These are phyloP conservation scores for Leishmania martiniquensis DNA, from an alignment of 208 protist genomes.

Conservation along the genomic window DNA sequence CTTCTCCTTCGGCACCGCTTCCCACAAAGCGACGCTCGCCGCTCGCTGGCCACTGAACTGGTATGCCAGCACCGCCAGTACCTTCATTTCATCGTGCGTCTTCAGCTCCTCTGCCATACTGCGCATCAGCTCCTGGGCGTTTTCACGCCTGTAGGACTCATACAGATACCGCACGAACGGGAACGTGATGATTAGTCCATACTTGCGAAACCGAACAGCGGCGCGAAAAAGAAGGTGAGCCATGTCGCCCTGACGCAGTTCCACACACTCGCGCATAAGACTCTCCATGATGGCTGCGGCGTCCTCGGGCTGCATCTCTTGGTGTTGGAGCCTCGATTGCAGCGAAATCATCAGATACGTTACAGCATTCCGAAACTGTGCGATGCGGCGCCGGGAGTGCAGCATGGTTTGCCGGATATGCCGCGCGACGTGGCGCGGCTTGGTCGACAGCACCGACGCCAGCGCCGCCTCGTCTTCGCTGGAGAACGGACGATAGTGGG, in stretches of 20 bases:
- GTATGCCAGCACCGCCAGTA: slow-evolving; percentile 77
- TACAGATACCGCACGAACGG: slow-evolving; percentile 78
- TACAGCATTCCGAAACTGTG: slow-evolving; percentile 90
- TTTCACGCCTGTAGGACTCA: slow-evolving; percentile 83
- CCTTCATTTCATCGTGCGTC: slow-evolving; percentile 47
- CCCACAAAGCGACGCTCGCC: slow-evolving; percentile 47
- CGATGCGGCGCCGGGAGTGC: slow-evolving; percentile 65
- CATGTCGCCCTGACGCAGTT: slow-evolving; percentile 90
- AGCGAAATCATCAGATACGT: slow-evolving; percentile 92
- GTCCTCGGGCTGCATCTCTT: slow-evolving; percentile 67
- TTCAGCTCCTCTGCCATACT: slow-evolving; percentile 86
- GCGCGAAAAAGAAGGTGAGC: slow-evolving; percentile 92
- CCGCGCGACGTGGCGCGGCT: slow-evolving; percentile 81
- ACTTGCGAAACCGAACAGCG: slow-evolving; percentile 89
- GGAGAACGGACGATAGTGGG: slow-evolving; percentile 75
- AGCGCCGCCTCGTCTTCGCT: slow-evolving; percentile 85
- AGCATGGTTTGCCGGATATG: slow-evolving; percentile 90
- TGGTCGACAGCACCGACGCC: slow-evolving; percentile 67
- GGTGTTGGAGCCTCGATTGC: slow-evolving; percentile 81
- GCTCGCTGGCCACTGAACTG: slow-evolving; percentile 54
- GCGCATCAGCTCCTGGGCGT: slow-evolving; percentile 82
- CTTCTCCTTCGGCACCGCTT: slow-evolving; percentile 47
- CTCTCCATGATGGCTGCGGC: slow-evolving; percentile 81
- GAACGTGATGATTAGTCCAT: slow-evolving; percentile 64
- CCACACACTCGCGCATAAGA: slow-evolving; percentile 90